Conservation (phyloP, 495 filamentous ascomycete genomes). For the Aspergillus ostianus region DNA sequence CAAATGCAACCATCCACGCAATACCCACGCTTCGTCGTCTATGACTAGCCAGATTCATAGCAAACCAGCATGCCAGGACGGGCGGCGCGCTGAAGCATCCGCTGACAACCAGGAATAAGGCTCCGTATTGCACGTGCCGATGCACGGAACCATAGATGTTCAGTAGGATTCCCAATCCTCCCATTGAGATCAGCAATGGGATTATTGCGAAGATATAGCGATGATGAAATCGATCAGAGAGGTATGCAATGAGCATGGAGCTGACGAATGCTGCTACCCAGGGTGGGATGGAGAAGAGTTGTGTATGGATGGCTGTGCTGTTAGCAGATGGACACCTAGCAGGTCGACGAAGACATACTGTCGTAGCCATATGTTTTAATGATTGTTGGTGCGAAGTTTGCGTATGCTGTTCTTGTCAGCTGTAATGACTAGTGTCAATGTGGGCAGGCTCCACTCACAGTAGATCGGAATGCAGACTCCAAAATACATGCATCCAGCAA, state of each 20-base stretch:
- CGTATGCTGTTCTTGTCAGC: constrained; percentile 43
- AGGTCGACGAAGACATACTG: constrained; percentile 23
- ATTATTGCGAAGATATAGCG: constrained; percentile 72
- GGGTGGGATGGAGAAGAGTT: constrained; percentile 80
- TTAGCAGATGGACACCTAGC: constrained; percentile 22
- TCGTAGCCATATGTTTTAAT: constrained; percentile 64
- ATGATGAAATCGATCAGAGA: constrained; percentile 67
- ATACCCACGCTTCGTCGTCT: constrained; percentile 77
- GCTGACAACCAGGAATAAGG: constrained; percentile 67
- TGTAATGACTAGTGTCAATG: not conserved
- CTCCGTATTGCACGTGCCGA: constrained; percentile 62
- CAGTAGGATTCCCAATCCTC: constrained; percentile 72
- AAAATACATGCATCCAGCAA: constrained; percentile 87
- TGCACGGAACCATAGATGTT: constrained; percentile 56
- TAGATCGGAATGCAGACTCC: constrained; percentile 86
- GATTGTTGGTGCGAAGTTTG: constrained; percentile 78
- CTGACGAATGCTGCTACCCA: constrained; percentile 78
- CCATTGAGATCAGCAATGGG: constrained; percentile 61
- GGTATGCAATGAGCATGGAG: constrained; percentile 65
- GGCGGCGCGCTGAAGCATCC: constrained; percentile 73
- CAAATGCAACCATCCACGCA: constrained; percentile 88
- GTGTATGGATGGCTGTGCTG: constrained; percentile 61
- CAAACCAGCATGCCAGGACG: constrained; percentile 87
- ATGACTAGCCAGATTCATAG: constrained; percentile 88
- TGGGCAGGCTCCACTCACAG: constrained; percentile 36